Evolutionary conservation across 2,329 filamentous ascomycete genomes (phyloP).

Genomic region (Verticillium isaacii): DNA sequence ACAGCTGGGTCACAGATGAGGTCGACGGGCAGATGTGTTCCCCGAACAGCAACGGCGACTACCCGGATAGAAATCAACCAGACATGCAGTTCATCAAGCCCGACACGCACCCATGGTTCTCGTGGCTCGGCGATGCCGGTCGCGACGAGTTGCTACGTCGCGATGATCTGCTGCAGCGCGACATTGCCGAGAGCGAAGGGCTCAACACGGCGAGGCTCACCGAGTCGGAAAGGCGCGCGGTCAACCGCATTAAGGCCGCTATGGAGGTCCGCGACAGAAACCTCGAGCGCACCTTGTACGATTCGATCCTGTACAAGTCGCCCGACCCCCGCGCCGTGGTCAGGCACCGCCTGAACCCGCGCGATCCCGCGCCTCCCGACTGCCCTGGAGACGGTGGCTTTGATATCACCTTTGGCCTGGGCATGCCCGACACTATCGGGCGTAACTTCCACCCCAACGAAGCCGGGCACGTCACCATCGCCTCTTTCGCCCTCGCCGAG

Average conservation of each 20-base stretch:
- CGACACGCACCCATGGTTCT: constrained; percentile 8
- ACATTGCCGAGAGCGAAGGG: no score
- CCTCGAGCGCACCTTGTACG: constrained; percentile 14
- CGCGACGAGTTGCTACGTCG: no score
- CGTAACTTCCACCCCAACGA: constrained; percentile 27
- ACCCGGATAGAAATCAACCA: constrained; percentile 22
- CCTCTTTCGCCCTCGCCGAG: constrained; percentile 17
- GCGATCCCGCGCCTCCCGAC: constrained; percentile 10
- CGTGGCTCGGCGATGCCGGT: no score
- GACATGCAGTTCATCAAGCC: constrained; percentile 28
- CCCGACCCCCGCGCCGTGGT: constrained; percentile 15
- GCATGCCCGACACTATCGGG: background rate
- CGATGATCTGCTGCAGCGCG: no score
- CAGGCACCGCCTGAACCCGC: constrained; percentile 16
- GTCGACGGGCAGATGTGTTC: constrained; percentile 14
- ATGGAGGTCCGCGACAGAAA: background rate
- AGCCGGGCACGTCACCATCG: constrained; percentile 20
- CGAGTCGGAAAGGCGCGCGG: no score
- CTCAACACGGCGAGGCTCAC: no score
- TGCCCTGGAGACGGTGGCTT: no score
- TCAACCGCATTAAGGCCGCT: no score
- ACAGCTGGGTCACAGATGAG: constrained; percentile 13
- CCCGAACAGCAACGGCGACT: constrained; percentile 14
- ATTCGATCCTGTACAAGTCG: constrained; percentile 18
- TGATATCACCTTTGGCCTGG: background rate